A percentile compares a stretch with the other conserved stretches of the same genome.
phyloP scores from a whole-genome alignment of 108 stramenopile species.

The Stephanodiscus triporus region DNA sequence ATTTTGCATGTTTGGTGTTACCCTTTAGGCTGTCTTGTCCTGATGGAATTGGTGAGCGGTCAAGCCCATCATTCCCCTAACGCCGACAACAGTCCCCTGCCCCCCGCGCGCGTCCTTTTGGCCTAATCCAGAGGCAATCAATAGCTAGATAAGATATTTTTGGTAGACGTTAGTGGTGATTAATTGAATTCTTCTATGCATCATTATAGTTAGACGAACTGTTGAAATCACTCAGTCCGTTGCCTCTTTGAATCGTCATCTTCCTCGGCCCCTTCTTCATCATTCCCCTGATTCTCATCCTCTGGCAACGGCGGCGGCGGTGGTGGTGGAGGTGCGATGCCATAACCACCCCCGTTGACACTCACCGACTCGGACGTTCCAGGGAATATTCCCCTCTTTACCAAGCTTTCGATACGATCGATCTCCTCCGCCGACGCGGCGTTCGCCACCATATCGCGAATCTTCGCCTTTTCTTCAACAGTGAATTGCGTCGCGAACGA shows the following conservation, averaged over 20 bases:
- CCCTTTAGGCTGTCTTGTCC: too few relatives aligned
- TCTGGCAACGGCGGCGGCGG: constrained; percentile 34
- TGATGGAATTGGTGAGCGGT: too few relatives aligned
- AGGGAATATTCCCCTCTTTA: constrained; percentile 76
- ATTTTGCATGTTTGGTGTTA: too few relatives aligned
- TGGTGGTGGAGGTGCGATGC: constrained; percentile 23
- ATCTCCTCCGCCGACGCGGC: constrained; percentile 75
- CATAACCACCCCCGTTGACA: background rate
- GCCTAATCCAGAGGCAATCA: too few relatives aligned
- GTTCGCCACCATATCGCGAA: constrained; percentile 79
- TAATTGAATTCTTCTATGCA: background rate
- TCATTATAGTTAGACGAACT: background rate
- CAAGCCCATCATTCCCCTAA: too few relatives aligned
- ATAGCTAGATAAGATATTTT: background rate
- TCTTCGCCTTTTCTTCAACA: constrained; percentile 73
- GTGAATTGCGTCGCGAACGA: constrained; percentile 74
- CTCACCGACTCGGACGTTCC: background rate
- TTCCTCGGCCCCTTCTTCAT: constrained; percentile 20
- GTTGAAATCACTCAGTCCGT: constrained; percentile 14
- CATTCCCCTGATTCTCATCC: constrained; percentile 1
- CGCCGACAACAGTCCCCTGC: too few relatives aligned
- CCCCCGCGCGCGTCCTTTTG: too few relatives aligned
- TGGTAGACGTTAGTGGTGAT: background rate
- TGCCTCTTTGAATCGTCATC: constrained; percentile 22
- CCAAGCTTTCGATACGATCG: constrained; percentile 78